Evolutionary conservation across 306 rosid species (phyloP).

Genomic region (Lotus japonicus): DNA sequence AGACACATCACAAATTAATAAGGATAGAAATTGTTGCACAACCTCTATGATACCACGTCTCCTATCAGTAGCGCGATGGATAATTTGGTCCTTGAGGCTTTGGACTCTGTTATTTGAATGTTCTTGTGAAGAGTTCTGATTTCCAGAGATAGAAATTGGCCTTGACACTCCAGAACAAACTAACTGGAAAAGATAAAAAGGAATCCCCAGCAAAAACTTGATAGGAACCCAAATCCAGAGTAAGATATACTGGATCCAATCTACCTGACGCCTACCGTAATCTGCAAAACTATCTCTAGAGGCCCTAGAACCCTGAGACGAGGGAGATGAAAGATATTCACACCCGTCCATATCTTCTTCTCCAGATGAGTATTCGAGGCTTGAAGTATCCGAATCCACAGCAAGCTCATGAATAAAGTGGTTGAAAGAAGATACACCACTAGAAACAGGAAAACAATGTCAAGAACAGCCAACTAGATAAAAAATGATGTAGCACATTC

Average conservation of each 20-base stretch:
- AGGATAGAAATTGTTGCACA: background rate
- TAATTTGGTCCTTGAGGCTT: slow-evolving; percentile 61
- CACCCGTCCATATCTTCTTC: slow-evolving; percentile 57
- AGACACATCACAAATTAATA: slow-evolving; percentile 8
- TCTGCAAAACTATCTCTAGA: slow-evolving; percentile 38
- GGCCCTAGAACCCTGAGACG: slow-evolving; percentile 55
- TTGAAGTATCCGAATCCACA: slow-evolving; percentile 76
- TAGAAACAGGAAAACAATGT: slow-evolving; percentile 26
- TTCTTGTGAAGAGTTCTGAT: slow-evolving; percentile 18
- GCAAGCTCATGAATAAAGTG: slow-evolving; percentile 77
- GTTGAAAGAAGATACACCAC: slow-evolving; percentile 97
- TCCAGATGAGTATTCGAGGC: slow-evolving; percentile 49
- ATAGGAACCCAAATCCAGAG: slow-evolving; percentile 50
- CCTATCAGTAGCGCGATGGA: slow-evolving; percentile 72
- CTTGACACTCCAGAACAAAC: slow-evolving; percentile 23
- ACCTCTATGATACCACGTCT: slow-evolving; percentile 98
- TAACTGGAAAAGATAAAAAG: slow-evolving; percentile 31
- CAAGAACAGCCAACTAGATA: slow-evolving; percentile 2
- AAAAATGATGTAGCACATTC: background rate
- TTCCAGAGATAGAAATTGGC: slow-evolving; percentile 24
- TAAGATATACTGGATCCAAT: slow-evolving; percentile 46
- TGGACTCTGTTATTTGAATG: slow-evolving; percentile 39
- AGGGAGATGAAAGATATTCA: slow-evolving; percentile 44
- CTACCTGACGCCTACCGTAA: slow-evolving; percentile 32
- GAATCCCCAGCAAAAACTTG: slow-evolving; percentile 50